Percentiles rank a stretch among this genome's conserved stretches.
These are phyloP conservation scores for Aegilops tauschii DNA, from an alignment of 176 grass and related monocot genomes.

Conservation along the genomic window DNA sequence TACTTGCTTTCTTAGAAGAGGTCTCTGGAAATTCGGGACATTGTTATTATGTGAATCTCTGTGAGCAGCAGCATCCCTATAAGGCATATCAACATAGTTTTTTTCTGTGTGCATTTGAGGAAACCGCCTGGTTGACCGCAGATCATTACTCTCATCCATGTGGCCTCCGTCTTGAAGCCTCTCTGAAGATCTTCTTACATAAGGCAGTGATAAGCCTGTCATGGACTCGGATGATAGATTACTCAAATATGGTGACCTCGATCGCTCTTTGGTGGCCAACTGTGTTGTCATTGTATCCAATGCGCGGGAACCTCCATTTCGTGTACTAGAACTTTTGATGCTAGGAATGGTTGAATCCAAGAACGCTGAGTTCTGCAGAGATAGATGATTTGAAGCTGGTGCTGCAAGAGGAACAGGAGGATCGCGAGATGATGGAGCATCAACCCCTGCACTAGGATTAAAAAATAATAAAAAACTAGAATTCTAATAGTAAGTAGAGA, in stretches of 20 bases:
- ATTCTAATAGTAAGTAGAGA: background rate
- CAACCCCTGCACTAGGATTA: slow-evolving; percentile 86
- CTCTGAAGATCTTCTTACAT: slow-evolving; percentile 77
- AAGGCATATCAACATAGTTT: slow-evolving; percentile 65
- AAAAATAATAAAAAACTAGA: slow-evolving; percentile 48
- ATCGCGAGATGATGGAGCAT: slow-evolving; percentile 89
- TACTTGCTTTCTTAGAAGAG: slow-evolving; percentile 94
- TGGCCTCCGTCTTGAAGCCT: slow-evolving; percentile 53
- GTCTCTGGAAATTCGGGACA: slow-evolving; percentile 96
- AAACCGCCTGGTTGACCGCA: slow-evolving; percentile 47
- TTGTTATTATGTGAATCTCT: slow-evolving; percentile 70
- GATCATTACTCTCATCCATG: slow-evolving; percentile 59
- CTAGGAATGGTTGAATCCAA: slow-evolving; percentile 67
- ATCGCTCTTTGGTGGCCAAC: slow-evolving; percentile 54
- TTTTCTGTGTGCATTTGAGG: slow-evolving; percentile 66
- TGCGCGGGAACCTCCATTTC: slow-evolving; percentile 74
- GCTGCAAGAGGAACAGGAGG: slow-evolving; percentile 61
- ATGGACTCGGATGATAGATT: slow-evolving; percentile 58
- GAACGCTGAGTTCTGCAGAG: slow-evolving; percentile 56
- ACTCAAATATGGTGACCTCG: slow-evolving; percentile 74
- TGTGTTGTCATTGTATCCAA: slow-evolving; percentile 58
- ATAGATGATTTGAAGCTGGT: slow-evolving; percentile 60
- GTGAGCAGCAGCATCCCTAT: slow-evolving; percentile 55
- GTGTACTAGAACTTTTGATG: slow-evolving; percentile 44
- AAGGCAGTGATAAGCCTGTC: slow-evolving; percentile 61